phyloP scores from a whole-genome alignment of 768 basidiomycete species.

The Agaricus sinodeliciosus region DNA sequence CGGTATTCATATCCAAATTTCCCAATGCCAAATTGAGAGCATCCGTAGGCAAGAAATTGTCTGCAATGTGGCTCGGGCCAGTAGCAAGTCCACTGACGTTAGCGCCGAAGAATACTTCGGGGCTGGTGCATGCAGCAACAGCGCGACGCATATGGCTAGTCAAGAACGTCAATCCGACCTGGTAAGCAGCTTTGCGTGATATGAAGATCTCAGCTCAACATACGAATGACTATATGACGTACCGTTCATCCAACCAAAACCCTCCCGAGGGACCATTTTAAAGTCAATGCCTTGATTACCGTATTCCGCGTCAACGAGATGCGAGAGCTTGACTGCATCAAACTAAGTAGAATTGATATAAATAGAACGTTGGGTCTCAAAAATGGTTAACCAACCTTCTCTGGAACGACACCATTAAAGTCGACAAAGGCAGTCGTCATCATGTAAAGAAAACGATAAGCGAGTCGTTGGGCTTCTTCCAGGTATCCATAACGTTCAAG shows the following conservation, averaged over 20 bases:
- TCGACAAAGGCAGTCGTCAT: constrained; percentile 94
- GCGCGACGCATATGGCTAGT: constrained; percentile 93
- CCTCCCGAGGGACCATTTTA: constrained; percentile 94
- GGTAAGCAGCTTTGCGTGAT: constrained; percentile 69
- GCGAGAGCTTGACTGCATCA: constrained; percentile 92
- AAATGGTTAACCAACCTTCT: constrained; percentile 57
- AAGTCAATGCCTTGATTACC: constrained; percentile 97
- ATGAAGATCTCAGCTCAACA: constrained; percentile 1
- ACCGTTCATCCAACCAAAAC: constrained; percentile 99
- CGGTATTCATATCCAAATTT: constrained; percentile 28
- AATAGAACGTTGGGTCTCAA: constrained; percentile 5
- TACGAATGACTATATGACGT: constrained; percentile 18
- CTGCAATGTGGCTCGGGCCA: constrained; percentile 28
- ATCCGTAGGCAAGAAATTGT: constrained; percentile 38
- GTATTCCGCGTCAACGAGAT: constrained; percentile 96
- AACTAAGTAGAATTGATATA: constrained; percentile 48
- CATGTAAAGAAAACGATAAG: constrained; percentile 99
- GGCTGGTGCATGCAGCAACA: constrained; percentile 89
- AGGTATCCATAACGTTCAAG: constrained; percentile 93
- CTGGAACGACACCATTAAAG: constrained; percentile 96
- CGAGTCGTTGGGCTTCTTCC: constrained; percentile 87
- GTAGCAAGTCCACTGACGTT: constrained; percentile 25
- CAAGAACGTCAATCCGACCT: constrained; percentile 93
- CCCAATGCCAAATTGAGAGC: constrained; percentile 64
- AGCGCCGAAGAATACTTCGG: constrained; percentile 79